Base-by-base conservation (phyloP, 2,329 filamentous ascomycete genomes). In the Boeremia exigua region DNA sequence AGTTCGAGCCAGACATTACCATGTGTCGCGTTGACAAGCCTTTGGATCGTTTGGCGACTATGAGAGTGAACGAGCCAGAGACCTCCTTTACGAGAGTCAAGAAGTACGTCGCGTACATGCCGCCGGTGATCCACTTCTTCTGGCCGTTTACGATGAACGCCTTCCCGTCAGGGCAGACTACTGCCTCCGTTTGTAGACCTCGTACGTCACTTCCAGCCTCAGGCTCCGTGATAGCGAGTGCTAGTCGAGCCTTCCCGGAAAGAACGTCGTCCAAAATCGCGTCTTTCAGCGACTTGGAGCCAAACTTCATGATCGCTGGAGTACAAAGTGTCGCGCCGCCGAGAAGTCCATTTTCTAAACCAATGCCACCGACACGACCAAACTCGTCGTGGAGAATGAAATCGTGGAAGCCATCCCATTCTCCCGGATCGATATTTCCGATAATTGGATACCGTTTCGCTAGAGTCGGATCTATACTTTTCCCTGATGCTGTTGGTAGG, bases 31-130 rank as follows among this genome's bases (percentile, higher is more conserved):
- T 25, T 7, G 40, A 38, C 19, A 53, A 28, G 14, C 49, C 49
- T 25, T 45, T 17, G n/a, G 33, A 38, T 23, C 19, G 19, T 12
- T 34, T 30, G 23, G 25, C 11, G 17, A 46, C 33, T 11, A 53
- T 34, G 2, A 53, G 81, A 72, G 89, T 32, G 9, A 29, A 32
- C n/a, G 37, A 8, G 7, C 19, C 87, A 7, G 0, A 83, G 80
- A 1, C 83, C 85, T 15, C 83, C 85, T 15, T 87, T 3, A 25
- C 28, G 4, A 53, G 28, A 2, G 49, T 53, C 7, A 53, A 17
- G 15, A 53, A 53, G 19, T 53, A 53, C 6, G 17, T 19, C 7
- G 49, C 40, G 27, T 53, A 53, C 49, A 53, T 46, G 15, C 49
- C 49, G 7, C 14, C 12, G 4, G 49, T 53, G 6, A 53, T 53